phyloP scores from a whole-genome alignment of 2,329 filamentous ascomycete species.

The Monilinia fructigena region DNA sequence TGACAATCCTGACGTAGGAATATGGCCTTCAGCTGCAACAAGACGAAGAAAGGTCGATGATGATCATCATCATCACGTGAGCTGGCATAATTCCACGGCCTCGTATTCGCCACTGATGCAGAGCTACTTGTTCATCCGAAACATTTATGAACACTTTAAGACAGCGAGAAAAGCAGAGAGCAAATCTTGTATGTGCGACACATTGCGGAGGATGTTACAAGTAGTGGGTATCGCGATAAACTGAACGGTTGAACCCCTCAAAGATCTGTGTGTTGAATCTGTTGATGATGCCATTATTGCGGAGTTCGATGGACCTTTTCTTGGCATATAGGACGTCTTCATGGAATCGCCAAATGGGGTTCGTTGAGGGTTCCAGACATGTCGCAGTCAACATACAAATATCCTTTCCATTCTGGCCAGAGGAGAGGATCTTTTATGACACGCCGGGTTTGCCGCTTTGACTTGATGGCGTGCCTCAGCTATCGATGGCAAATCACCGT shows the following conservation, averaged over 20 bases:
- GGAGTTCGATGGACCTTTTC: slow-evolving; percentile 8
- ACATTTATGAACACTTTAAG: slow-evolving; percentile 13
- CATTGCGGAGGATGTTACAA: slow-evolving; percentile 9
- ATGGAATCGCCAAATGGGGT: too few species aligned
- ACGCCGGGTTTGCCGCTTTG: neutral
- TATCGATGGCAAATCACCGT: neutral
- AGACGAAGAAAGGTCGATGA: neutral
- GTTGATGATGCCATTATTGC: slow-evolving; percentile 14
- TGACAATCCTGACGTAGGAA: too few species aligned
- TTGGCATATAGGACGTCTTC: neutral
- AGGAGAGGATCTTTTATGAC: neutral
- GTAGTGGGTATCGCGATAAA: neutral
- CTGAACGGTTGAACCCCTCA: neutral
- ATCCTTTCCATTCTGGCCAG: too few species aligned
- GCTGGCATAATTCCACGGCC: neutral
- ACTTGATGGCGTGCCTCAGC: neutral
- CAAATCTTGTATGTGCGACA: neutral
- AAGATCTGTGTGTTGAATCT: slow-evolving; percentile 19
- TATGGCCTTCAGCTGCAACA: neutral
- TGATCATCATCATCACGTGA: neutral
- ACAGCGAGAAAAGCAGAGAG: neutral
- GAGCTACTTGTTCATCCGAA: slow-evolving; percentile 2
- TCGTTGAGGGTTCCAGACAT: neutral
- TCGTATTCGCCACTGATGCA: slow-evolving; percentile 12
- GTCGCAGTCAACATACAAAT: neutral